Percentiles rank a stretch among this genome's conserved stretches.
phyloP scores from a whole-genome alignment of 2,329 filamentous ascomycete species.

The Penicillium sp. region DNA sequence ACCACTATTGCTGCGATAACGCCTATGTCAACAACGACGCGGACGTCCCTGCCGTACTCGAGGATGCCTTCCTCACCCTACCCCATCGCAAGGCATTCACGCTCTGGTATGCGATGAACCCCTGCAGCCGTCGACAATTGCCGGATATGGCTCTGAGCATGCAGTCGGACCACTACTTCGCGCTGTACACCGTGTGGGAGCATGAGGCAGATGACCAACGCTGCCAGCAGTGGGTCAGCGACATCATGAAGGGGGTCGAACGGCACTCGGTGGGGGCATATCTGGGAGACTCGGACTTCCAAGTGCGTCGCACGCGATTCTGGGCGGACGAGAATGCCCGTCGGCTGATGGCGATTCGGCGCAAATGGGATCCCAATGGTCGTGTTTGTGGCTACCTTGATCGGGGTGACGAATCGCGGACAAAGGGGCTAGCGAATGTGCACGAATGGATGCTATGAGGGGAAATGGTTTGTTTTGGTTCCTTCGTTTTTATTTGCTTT shows the following conservation, averaged over 20 bases:
- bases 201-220: conserved; percentile 45
- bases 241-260: conserved; percentile 43
- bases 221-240: conserved; percentile 48
- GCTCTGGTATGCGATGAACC: conserved; percentile 54
- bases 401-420: conserved; percentile 42
- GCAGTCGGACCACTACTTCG: conserved; percentile 58
- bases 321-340: conserved; percentile 47
- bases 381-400: conserved; percentile 47
- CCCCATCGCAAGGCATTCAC: conserved; percentile 48
- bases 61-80: conserved; percentile 49
- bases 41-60: conserved; percentile 47
- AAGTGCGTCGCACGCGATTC: conserved; percentile 47
- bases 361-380: conserved; percentile 25
- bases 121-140: conserved; percentile 43
- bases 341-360: conserved; percentile 43
- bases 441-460: too few species aligned
- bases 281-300: conserved; percentile 56
- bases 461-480: too few species aligned
- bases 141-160: conserved; percentile 56
- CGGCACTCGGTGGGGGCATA: conserved; percentile 50
- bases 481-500: too few species aligned
- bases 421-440: too few species aligned
- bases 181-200: conserved; percentile 54
- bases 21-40: conserved; percentile 50
- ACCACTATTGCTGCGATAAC: conserved; percentile 54